Evolutionary conservation across 2,329 filamentous ascomycete species (phyloP), one percentile per base, ranked within the genome.

Genomic region (Cladosporium cucumerinum): DNA sequence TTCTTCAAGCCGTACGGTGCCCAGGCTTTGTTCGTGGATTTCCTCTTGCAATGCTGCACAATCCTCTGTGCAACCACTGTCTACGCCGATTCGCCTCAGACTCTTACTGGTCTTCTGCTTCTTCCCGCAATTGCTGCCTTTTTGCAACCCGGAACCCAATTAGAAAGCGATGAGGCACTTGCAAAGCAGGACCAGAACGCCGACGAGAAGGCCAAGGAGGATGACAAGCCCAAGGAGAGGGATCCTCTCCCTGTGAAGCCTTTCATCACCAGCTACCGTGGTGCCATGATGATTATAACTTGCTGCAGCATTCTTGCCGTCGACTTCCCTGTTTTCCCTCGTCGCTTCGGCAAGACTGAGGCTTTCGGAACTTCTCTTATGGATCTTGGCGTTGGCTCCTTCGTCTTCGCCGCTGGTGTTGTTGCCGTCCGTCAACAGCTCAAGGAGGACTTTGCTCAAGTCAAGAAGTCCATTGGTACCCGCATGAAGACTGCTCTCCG

Each of bases 281-380:
- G 92, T 2, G 87, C 87, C 58, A 96, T 99, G 93, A 87, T 99
- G 84, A 84, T 96, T 59, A 85, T 91, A 69, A 99, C 95, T 8
- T 96, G 92, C 73, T 80, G 95, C 54, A 91, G 92, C 61, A 98
- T 99, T 70, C 85, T 99, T n/a, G 95, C 95, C 18, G 95, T 99
- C 60, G 95, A 99, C 78, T 99, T 99, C 76, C 87, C 85, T 21
- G 83, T 97, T 66, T 99, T 99, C 73, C 95, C 95, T 2, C 87
- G 95, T 30, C 89, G 95, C 34, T 98, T 98, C 76, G 95, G 93
- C 65, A 99, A 99, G 81, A 95, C 96, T 2, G 95, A 99, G 79
- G 97, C 92, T n/a, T 99, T 95, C 92, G 95, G 95, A 63, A 97
- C 94, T 1, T 98, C 94, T n/a, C 81, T 99, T 67, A 99, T 99